Conservation (phyloP, 768 basidiomycete genomes). For the Suillus placidus region DNA sequence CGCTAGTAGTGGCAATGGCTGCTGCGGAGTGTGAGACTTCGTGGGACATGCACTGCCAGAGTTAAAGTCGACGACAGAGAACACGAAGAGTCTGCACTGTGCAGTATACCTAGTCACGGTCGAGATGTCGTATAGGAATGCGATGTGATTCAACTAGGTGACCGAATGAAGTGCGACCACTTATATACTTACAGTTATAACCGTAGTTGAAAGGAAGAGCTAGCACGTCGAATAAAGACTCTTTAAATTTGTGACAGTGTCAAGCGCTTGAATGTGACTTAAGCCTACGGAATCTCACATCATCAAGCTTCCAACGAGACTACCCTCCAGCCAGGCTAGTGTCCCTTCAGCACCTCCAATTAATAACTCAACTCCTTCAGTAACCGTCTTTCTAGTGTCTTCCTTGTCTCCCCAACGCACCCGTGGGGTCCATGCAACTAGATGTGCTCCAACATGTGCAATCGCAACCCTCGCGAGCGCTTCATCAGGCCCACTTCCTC, state of each 20-base stretch:
- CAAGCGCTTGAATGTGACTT: too few relatives aligned
- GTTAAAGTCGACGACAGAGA: background rate
- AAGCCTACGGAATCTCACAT: background rate
- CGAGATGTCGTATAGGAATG: background rate
- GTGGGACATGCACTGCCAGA: background rate
- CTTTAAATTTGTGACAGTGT: too few relatives aligned
- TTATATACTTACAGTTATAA: background rate
- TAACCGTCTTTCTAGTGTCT: conserved; percentile 49
- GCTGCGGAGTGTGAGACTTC: background rate
- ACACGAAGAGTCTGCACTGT: background rate
- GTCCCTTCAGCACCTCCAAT: conserved; percentile 35
- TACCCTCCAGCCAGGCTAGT: conserved; percentile 27
- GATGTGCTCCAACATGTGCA: conserved; percentile 58
- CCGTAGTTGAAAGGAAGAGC: background rate
- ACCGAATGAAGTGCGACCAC: background rate
- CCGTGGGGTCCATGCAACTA: conserved; percentile 53
- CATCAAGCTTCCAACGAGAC: conserved; percentile 31
- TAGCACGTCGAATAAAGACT: background rate
- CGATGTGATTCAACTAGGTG: background rate
- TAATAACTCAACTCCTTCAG: conserved; percentile 51
- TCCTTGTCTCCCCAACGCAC: conserved; percentile 52
- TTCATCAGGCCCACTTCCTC: conserved; percentile 23
- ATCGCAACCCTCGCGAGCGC: conserved; percentile 40
- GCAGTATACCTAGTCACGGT: background rate
- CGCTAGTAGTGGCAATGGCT: background rate